A percentile compares a stretch with the other conserved stretches of the same genome.
Conservation (phyloP, 441 rosid species). For the Erodium moschatum region DNA sequence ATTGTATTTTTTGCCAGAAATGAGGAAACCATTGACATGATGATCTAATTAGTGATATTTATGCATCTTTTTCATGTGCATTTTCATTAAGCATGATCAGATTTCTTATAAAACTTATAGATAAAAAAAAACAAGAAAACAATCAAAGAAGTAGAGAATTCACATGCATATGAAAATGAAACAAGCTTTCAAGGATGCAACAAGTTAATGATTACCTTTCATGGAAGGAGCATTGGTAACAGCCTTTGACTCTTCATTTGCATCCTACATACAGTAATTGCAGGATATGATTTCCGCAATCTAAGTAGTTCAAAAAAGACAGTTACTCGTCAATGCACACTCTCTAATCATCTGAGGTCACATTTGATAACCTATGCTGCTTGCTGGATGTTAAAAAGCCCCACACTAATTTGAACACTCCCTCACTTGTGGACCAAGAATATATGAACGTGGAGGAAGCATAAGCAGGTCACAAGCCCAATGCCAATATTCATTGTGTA, state of each 20-base stretch:
- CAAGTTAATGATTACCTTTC: constrained; percentile 53
- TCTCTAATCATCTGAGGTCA: not conserved
- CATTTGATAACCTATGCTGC: not conserved
- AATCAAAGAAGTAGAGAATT: not conserved
- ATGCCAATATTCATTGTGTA: too few species aligned
- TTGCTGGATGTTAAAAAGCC: not conserved
- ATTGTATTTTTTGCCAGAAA: too few species aligned
- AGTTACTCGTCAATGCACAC: not conserved
- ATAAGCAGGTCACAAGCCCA: too few species aligned
- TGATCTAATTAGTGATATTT: too few species aligned
- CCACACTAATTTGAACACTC: too few species aligned
- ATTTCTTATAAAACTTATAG: not conserved
- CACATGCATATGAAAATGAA: not conserved
- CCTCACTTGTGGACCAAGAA: too few species aligned
- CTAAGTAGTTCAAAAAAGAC: not conserved
- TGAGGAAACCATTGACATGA: too few species aligned
- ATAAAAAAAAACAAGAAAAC: not conserved
- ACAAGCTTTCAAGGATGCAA: constrained; percentile 2
- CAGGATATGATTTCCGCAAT: constrained; percentile 13
- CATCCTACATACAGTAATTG: constrained; percentile 38
- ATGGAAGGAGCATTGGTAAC: constrained; percentile 84
- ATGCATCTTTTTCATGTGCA: too few species aligned
- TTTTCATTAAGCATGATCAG: not conserved
- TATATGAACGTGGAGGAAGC: too few species aligned
- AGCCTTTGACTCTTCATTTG: constrained; percentile 74